Conservation (phyloP, 805 yeast species). For the Ogataea nitratoaversa region DNA sequence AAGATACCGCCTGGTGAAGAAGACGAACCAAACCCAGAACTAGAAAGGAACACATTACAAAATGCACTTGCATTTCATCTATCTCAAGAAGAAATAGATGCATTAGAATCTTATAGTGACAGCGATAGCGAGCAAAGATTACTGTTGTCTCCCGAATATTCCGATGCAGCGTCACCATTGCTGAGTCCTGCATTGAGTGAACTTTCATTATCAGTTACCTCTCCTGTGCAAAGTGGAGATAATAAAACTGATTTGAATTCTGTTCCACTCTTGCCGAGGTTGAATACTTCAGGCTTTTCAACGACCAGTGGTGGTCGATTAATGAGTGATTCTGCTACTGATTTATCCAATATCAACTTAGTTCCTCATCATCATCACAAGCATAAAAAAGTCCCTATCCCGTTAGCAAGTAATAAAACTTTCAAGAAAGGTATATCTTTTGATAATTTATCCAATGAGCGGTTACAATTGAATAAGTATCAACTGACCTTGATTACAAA, state of each 20-base stretch:
- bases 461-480: constrained; percentile 23
- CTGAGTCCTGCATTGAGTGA: background rate
- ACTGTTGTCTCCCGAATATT: constrained; percentile 14
- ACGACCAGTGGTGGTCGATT: background rate
- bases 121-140: constrained; percentile 9
- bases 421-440: constrained; percentile 35
- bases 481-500: constrained; percentile 36
- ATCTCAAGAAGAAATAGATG: constrained; percentile 15
- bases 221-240: background rate
- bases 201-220: background rate
- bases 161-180: background rate
- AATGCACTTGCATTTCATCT: constrained; percentile 28
- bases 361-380: constrained; percentile 2
- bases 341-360: background rate
- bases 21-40: constrained; percentile 22
- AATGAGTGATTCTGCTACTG: background rate
- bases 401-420: constrained; percentile 7
- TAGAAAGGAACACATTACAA: constrained; percentile 26
- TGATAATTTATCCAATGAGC: constrained; percentile 38
- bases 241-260: background rate
- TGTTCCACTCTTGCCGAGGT: background rate
- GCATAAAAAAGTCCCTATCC: constrained; percentile 3
- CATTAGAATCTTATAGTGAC: constrained; percentile 7
- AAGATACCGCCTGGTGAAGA: constrained; percentile 6
- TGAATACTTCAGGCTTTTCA: background rate